phyloP scores from a whole-genome alignment of 371 early-diverging fungal species.

The Zychaea mexicana region DNA sequence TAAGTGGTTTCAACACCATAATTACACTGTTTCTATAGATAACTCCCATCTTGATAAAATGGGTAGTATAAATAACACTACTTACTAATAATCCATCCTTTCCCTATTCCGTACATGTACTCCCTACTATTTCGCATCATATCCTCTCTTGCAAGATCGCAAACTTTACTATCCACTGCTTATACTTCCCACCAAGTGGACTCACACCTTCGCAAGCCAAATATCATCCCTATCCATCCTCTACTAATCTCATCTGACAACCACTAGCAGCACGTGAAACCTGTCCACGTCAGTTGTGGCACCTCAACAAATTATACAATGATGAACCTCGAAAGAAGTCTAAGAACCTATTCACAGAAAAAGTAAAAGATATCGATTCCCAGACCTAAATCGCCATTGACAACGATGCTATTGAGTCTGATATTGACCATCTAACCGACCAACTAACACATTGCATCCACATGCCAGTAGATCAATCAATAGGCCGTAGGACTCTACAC shows the following conservation, averaged over 20 bases:
- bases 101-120: neutral
- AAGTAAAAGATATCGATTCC: neutral
- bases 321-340: neutral
- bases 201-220: slow-evolving; percentile 9
- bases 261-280: neutral
- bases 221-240: neutral
- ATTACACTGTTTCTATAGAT: slow-evolving; percentile 6
- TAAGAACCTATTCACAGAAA: too few relatives aligned
- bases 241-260: slow-evolving; percentile 1
- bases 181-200: too few relatives aligned
- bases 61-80: slow-evolving; percentile 11
- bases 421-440: neutral
- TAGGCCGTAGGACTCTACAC: neutral
- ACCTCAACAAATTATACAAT: neutral
- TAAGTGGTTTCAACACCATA: slow-evolving; percentile 12
- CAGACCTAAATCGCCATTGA: neutral
- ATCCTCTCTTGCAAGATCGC: slow-evolving; percentile 5
- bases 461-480: neutral
- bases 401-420: neutral
- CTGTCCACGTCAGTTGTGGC: neutral
- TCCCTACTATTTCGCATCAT: neutral
- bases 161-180: slow-evolving; percentile 11
- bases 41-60: neutral
- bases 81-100: neutral
- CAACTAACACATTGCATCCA: neutral